Evolutionary conservation across 352 stramenopile species (phyloP).

Genomic region (Globisporangium rhizosaccharum): DNA sequence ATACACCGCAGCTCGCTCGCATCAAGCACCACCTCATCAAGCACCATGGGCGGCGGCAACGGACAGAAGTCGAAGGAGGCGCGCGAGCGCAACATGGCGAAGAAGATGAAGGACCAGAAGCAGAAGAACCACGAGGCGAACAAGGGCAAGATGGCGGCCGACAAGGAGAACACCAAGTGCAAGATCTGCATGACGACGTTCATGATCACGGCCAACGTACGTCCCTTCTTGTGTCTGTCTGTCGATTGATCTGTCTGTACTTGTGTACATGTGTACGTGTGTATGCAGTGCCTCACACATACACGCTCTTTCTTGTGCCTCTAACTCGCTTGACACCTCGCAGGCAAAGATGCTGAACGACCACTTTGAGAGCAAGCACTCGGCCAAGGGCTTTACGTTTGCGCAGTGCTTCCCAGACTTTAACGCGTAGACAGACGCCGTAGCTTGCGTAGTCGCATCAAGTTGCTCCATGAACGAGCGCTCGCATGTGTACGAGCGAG

Average conservation of each 20-base stretch:
- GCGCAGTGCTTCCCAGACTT: slow-evolving; percentile 19
- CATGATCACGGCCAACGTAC: slow-evolving; percentile 78
- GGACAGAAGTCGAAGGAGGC: slow-evolving; percentile 76
- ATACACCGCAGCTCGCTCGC: no score
- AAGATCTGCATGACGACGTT: slow-evolving; percentile 88
- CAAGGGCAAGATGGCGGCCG: slow-evolving; percentile 81
- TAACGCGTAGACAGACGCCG: background rate
- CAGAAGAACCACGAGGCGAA: slow-evolving; percentile 73
- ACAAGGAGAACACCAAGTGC: slow-evolving; percentile 76
- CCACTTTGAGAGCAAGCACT: slow-evolving; percentile 81
- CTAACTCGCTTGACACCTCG: background rate
- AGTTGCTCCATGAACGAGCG: background rate
- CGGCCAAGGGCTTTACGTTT: slow-evolving; percentile 66
- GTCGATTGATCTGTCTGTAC: background rate
- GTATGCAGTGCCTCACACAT: background rate
- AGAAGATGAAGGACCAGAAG: slow-evolving; percentile 85
- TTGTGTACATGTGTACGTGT: background rate
- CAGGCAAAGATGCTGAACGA: slow-evolving; percentile 69
- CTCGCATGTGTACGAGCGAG: background rate
- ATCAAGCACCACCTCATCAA: background rate
- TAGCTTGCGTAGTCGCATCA: no score
- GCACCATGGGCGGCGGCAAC: slow-evolving; percentile 80
- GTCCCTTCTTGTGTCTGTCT: slow-evolving; percentile 11
- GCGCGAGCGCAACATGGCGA: slow-evolving; percentile 78
- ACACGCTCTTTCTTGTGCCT: background rate